phyloP scores from a whole-genome alignment of 23 red algal genomes.

The Gracilariopsis chorda region DNA sequence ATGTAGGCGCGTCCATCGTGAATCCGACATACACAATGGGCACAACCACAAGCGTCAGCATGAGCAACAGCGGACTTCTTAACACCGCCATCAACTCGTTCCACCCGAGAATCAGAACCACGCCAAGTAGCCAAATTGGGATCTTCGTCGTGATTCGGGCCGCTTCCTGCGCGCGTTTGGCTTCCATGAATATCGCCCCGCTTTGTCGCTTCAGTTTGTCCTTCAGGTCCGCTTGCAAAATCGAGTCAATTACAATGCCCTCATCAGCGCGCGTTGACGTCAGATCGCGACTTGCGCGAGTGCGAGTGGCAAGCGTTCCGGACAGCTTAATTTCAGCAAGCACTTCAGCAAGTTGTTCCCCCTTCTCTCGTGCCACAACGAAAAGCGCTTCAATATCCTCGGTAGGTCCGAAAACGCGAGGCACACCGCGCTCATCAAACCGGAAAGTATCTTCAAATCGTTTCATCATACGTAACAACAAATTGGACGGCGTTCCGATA shows the following conservation, averaged over 20 bases:
- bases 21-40: conserved; percentile 66
- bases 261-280: not conserved
- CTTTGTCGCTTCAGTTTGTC: conserved; percentile 73
- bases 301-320: conserved; percentile 1
- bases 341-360: conserved; percentile 36
- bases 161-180: conserved; percentile 86
- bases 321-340: conserved; percentile 13
- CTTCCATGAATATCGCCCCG: conserved; percentile 80
- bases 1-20: conserved; percentile 30
- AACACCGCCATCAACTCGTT: conserved; percentile 85
- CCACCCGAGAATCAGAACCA: conserved; percentile 85
- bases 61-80: conserved; percentile 64
- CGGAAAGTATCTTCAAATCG: conserved; percentile 94
- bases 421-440: conserved; percentile 83
- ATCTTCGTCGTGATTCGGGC: conserved; percentile 71
- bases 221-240: conserved; percentile 13
- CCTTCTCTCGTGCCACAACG: conserved; percentile 59
- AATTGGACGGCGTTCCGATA: conserved; percentile 45
- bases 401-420: conserved; percentile 71
- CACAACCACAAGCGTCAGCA: conserved; percentile 64
- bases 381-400: conserved; percentile 84
- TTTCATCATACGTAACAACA: conserved; percentile 61
- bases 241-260: conserved; percentile 18
- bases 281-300: not conserved
- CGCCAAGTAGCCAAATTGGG: conserved; percentile 65